phyloP scores from a whole-genome alignment of 768 basidiomycete species.

The Kwoniella shandongensis region DNA sequence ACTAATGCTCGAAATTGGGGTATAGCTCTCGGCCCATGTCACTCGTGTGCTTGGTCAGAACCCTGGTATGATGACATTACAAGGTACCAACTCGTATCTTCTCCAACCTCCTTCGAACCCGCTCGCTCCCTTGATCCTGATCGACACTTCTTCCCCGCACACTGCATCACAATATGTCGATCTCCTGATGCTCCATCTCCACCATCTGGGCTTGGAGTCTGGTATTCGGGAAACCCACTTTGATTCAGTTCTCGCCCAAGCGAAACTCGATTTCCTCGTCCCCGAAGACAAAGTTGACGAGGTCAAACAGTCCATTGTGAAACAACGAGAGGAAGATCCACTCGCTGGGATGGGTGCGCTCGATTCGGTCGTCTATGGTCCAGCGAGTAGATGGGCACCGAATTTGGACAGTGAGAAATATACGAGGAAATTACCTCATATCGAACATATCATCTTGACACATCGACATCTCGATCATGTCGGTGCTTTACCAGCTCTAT shows the following conservation, averaged over 20 bases:
- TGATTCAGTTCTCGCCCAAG: conserved; percentile 25
- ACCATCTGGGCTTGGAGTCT: conserved; percentile 42
- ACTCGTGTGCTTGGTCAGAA: conserved; percentile 47
- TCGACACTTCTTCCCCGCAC: conserved; percentile 49
- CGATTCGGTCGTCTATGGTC: conserved; percentile 36
- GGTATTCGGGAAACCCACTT: conserved; percentile 43
- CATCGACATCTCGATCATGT: conserved; percentile 89
- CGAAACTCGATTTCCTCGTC: conserved; percentile 21
- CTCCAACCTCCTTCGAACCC: conserved; percentile 47
- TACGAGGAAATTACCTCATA: conserved; percentile 55
- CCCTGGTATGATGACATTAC: conserved; percentile 45
- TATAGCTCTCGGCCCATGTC: conserved; percentile 46
- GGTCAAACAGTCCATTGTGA: conserved; percentile 24
- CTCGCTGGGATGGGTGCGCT: conserved; percentile 16
- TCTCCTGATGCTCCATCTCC: conserved; percentile 37
- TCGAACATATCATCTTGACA: conserved; percentile 88
- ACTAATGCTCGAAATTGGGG: too few relatives aligned
- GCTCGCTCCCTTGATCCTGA: conserved; percentile 41
- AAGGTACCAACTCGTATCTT: conserved; percentile 50
- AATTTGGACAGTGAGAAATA: background rate
- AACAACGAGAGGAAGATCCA: conserved; percentile 22
- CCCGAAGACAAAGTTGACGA: conserved; percentile 26
- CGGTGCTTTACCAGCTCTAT: conserved; percentile 70
- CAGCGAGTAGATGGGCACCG: conserved; percentile 23
- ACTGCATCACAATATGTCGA: conserved; percentile 43